Base-by-base conservation (phyloP, 176 grass and related monocot genomes). In the Cocos nucifera region DNA sequence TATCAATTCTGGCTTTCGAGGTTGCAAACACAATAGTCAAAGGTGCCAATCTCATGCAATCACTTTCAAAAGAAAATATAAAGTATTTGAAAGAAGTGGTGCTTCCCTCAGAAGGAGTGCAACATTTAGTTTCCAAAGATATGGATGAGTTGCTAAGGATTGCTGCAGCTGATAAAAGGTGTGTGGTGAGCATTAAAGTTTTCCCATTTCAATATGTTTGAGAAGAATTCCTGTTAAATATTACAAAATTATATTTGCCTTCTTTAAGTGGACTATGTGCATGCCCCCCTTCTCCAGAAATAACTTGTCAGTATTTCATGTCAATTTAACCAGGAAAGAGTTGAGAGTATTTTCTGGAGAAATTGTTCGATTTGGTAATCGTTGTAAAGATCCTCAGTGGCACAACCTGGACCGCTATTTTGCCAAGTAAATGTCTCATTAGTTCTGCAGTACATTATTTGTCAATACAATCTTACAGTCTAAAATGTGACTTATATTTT, bases 21-120 rank as follows among this genome's bases (percentile, higher is more conserved):
- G 73, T 91, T 32, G 83, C 88, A 28, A 92, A 92, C 62, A 86
- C 77, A 50, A 72, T 92, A 75, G 73, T 70, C 2, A 92, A 75
- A 76, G 79, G 76, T 22, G 75, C 57, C 64, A 86, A 77, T 63
- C 68, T 86, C 27, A 75, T 86, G 69, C 71, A 65, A 12, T 83
- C 67, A 50, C 53, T 92, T 30, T 83, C 83, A 15, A 69, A 73
- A 63, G 56, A 72, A 58, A 81, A 57, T 51, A 51, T 86, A 27
- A 78, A 62, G 26, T 49, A 80, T 28, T 69, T 74, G 39, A 83
- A 83, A 65, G 57, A 64, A 54, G 64, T 30, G 8, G 76, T 86
- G 65, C 24, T 92, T 58, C 76, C 24, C 56, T 75, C 73, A 30
- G 50, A 80, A 62, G 88, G 79, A 0, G 30, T 86, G 18, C 65